A percentile compares a stretch with the other conserved stretches of the same genome.
These are phyloP conservation scores for Myriosclerotinia duriaeana DNA, from an alignment of 2,329 filamentous ascomycete species.

Conservation along the genomic window DNA sequence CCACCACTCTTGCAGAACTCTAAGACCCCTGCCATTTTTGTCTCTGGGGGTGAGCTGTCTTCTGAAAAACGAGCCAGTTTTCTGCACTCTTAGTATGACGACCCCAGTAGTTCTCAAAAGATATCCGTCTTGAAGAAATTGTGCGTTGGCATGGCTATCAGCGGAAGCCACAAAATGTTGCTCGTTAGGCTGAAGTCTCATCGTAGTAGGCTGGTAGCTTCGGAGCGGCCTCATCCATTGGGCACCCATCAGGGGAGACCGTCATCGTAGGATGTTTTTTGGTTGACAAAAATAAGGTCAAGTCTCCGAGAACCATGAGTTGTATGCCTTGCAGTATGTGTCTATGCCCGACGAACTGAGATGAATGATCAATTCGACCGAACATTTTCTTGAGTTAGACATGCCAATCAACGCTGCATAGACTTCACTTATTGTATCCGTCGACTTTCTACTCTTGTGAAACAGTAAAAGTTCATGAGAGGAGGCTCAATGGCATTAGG, in stretches of 20 bases:
- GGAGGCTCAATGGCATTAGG: slow-evolving; percentile 27
- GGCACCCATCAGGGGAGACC: slow-evolving; percentile 35
- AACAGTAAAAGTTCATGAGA: slow-evolving; percentile 35
- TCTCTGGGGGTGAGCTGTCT: slow-evolving; percentile 27
- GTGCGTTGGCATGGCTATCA: slow-evolving; percentile 23
- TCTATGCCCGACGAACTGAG: slow-evolving; percentile 31
- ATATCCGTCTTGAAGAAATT: slow-evolving; percentile 29
- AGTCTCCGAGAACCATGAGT: slow-evolving; percentile 31
- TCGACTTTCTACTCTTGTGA: slow-evolving; percentile 37
- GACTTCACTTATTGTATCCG: slow-evolving; percentile 38
- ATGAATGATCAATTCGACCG: slow-evolving; percentile 33
- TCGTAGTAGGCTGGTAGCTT: slow-evolving; percentile 23
- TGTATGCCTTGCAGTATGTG: slow-evolving; percentile 34
- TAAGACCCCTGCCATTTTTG: slow-evolving; percentile 27
- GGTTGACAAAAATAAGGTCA: slow-evolving; percentile 36
- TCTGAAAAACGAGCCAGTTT: slow-evolving; percentile 26
- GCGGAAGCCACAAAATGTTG: slow-evolving; percentile 32
- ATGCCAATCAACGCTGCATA: slow-evolving; percentile 37
- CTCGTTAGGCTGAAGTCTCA: slow-evolving; percentile 34
- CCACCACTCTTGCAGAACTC: slow-evolving; percentile 37
- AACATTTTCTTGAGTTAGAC: slow-evolving; percentile 30
- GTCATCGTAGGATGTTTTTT: slow-evolving; percentile 26
- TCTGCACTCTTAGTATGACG: slow-evolving; percentile 31
- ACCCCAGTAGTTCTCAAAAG: slow-evolving; percentile 30
- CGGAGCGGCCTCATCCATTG: slow-evolving; percentile 33